A percentile compares a stretch with the other conserved stretches of the same genome.
Evolutionary conservation across 306 rosid genomes (phyloP).

Genomic region (Neltuma alba): DNA sequence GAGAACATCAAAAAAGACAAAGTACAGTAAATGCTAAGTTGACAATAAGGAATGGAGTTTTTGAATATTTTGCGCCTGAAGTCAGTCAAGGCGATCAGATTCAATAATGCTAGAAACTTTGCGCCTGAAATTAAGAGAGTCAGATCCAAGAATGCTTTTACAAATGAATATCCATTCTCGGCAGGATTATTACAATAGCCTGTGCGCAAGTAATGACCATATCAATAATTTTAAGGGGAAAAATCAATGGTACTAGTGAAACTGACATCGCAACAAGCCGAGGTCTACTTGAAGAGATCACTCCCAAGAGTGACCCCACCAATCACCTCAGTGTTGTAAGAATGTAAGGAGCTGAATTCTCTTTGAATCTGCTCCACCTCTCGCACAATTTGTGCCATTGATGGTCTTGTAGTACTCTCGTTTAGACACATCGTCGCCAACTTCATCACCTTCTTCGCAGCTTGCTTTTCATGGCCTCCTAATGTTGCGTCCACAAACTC

Average conservation of each 20-base stretch:
- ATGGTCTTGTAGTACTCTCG: conserved; percentile 44
- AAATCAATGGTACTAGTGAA: background rate
- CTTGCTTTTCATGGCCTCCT: conserved; percentile 36
- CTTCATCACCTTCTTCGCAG: conserved; percentile 46
- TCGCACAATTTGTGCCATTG: conserved; percentile 51
- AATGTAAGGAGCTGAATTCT: conserved; percentile 45
- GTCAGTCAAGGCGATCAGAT: background rate
- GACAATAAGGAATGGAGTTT: background rate
- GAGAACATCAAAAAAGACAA: too few species aligned
- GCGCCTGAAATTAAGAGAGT: background rate
- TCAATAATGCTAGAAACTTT: conserved; percentile 29
- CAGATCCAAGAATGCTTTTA: conserved; percentile 36
- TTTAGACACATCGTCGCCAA: conserved; percentile 52
- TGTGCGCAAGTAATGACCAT: conserved; percentile 6
- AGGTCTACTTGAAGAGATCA: conserved; percentile 64
- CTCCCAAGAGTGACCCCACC: conserved; percentile 76
- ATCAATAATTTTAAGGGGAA: background rate
- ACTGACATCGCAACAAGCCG: background rate
- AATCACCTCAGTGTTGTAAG: conserved; percentile 49
- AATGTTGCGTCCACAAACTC: conserved; percentile 50
- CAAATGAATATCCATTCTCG: conserved; percentile 26
- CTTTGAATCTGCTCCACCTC: conserved; percentile 55
- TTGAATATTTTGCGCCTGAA: background rate
- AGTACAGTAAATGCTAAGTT: background rate
- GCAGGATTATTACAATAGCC: background rate